Evolutionary conservation across 306 rosid species (phyloP).

Genomic region (Senna siamea): DNA sequence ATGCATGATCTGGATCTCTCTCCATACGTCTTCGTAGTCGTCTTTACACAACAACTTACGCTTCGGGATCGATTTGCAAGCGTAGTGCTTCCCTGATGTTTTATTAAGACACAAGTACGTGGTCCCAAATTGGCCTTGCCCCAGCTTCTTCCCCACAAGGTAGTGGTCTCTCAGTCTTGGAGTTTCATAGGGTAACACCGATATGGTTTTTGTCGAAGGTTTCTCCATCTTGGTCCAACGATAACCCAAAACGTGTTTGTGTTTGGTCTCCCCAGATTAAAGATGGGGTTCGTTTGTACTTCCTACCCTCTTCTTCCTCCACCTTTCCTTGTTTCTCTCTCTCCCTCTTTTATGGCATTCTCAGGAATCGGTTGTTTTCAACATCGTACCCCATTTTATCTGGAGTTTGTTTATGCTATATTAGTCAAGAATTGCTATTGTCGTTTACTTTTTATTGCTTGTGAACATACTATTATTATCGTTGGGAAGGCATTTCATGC

Average conservation of each 20-base stretch:
- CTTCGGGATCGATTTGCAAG: constrained; percentile 94
- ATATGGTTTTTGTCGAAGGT: constrained; percentile 35
- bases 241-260: neutral
- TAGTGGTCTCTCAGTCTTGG: constrained; percentile 74
- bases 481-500: neutral
- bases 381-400: neutral
- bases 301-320: neutral
- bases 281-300: neutral
- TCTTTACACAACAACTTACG: constrained; percentile 74
- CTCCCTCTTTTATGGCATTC: neutral
- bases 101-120: constrained; percentile 72
- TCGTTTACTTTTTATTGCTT: neutral
- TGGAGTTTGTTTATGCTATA: neutral
- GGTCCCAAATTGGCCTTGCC: constrained; percentile 87
- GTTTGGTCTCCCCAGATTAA: constrained; percentile 21
- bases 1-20: constrained; percentile 96
- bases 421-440: constrained; percentile 2
- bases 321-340: neutral
- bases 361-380: neutral
- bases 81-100: constrained; percentile 53
- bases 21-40: constrained; percentile 88
- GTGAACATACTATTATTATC: neutral
- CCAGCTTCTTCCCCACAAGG: constrained; percentile 79
- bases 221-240: constrained; percentile 50
- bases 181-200: constrained; percentile 76